Conservation (phyloP, 2,329 filamentous ascomycete genomes). For the Shiraia bambusicola region DNA sequence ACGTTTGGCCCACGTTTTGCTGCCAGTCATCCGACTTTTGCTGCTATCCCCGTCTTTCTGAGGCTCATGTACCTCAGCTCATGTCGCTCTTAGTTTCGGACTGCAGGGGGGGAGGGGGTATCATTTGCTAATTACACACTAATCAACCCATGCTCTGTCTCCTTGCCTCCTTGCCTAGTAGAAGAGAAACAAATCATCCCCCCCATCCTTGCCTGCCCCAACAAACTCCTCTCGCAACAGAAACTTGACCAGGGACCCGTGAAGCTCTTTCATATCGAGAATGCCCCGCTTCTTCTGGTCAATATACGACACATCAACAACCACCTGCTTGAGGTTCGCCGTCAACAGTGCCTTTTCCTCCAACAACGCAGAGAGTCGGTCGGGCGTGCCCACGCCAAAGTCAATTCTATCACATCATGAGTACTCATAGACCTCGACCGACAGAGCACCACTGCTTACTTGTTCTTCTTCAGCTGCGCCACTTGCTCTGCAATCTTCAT, state of each 20-base stretch:
- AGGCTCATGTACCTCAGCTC: not conserved
- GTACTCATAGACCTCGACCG: constrained; percentile 17
- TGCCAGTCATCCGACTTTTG: not conserved
- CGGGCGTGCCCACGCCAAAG: constrained; percentile 87
- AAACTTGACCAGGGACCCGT: constrained; percentile 75
- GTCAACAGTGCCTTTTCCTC: constrained; percentile 76
- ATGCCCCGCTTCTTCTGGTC: constrained; percentile 93
- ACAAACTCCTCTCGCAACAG: constrained; percentile 69
- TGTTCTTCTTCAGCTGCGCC: constrained; percentile 66
- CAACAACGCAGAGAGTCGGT: constrained; percentile 77
- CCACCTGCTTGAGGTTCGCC: constrained; percentile 71
- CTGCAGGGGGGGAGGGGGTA: constrained; percentile 11
- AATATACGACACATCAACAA: constrained; percentile 89
- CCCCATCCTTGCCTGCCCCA: constrained; percentile 30
- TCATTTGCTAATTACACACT: constrained; percentile 7
- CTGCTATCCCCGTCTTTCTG: not conserved
- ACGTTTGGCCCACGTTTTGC: constrained; percentile 6
- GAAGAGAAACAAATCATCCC: constrained; percentile 35
- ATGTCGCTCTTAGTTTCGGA: too few species aligned
- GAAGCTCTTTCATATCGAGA: constrained; percentile 92
- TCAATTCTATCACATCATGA: constrained; percentile 63
- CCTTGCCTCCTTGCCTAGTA: constrained; percentile 23
- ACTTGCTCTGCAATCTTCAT: constrained; percentile 92
- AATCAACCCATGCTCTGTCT: not conserved
- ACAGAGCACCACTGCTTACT: constrained; percentile 45